A percentile compares a stretch with the other conserved stretches of the same genome.
These are phyloP conservation scores for Alternaria rosae DNA, from an alignment of 2,329 filamentous ascomycete genomes.

Conservation along the genomic window DNA sequence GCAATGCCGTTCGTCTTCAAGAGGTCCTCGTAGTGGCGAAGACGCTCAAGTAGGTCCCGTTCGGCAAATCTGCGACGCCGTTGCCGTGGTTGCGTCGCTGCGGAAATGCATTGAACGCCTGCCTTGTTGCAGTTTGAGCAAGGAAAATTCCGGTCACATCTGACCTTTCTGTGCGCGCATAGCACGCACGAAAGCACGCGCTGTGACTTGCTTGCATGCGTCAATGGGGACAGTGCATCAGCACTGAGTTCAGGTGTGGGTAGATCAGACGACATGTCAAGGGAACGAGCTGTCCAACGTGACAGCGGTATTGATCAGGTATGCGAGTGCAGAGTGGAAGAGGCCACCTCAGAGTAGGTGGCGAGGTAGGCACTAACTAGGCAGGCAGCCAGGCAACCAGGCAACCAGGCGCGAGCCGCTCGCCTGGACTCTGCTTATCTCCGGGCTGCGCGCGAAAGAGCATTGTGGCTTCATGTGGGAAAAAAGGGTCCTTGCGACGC, in stretches of 20 bases:
- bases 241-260: constrained; percentile 11
- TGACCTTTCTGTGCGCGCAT: constrained; percentile 66
- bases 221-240: constrained; percentile 5
- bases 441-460: not conserved
- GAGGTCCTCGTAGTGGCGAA: constrained; percentile 72
- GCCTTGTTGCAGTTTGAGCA: constrained; percentile 44
- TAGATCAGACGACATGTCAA: constrained; percentile 15
- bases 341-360: not conserved
- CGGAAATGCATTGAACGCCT: constrained; percentile 48
- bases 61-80: constrained; percentile 71
- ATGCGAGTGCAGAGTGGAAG: not conserved
- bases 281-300: not conserved
- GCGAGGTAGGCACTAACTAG: not conserved
- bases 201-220: constrained; percentile 35
- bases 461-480: not conserved
- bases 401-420: constrained; percentile 5
- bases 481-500: not conserved
- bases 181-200: constrained; percentile 68
- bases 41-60: constrained; percentile 72
- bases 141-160: constrained; percentile 49
- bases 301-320: not conserved
- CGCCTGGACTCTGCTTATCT: constrained; percentile 6
- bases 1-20: constrained; percentile 70
- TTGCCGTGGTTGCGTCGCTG: constrained; percentile 59
- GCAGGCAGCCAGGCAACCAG: constrained; percentile 7